Percentiles rank a stretch among this genome's conserved stretches.
These are phyloP conservation scores for Trametes villosa DNA, from an alignment of 768 basidiomycete genomes.

Conservation along the genomic window DNA sequence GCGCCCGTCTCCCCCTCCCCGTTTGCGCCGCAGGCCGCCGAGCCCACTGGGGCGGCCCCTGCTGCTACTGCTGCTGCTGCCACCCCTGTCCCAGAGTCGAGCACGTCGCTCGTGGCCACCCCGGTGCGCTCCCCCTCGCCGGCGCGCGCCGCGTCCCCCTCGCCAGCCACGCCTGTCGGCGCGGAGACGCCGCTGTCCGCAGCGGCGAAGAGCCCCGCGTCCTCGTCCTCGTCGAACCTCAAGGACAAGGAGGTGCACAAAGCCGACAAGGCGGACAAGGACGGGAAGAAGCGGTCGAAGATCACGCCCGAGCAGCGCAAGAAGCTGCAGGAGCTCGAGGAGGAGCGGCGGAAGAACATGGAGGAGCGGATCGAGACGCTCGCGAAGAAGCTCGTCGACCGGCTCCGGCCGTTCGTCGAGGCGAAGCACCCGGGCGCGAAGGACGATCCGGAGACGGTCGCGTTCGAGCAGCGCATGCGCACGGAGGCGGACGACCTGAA, in stretches of 20 bases:
- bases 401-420: slow-evolving; percentile 89
- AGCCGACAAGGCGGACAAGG: slow-evolving; percentile 38
- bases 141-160: background rate
- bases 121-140: slow-evolving; percentile 13
- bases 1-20: slow-evolving; percentile 14
- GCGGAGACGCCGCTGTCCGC: slow-evolving; percentile 11
- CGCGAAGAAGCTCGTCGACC: slow-evolving; percentile 78
- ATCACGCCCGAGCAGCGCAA: slow-evolving; percentile 83
- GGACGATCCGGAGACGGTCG: slow-evolving; percentile 81
- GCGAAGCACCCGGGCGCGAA: slow-evolving; percentile 81
- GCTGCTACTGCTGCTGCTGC: too few relatives aligned
- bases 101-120: slow-evolving; percentile 6
- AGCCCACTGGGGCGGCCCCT: too few relatives aligned
- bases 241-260: slow-evolving; percentile 32
- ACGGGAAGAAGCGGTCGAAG: slow-evolving; percentile 50
- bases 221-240: slow-evolving; percentile 27
- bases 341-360: slow-evolving; percentile 78
- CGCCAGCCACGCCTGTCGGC: background rate
- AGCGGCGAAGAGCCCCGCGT: slow-evolving; percentile 23
- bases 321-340: slow-evolving; percentile 82
- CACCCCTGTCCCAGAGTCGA: background rate
- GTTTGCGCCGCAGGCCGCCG: too few relatives aligned
- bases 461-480: slow-evolving; percentile 76
- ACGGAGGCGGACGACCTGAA: slow-evolving; percentile 94
- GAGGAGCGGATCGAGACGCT: slow-evolving; percentile 76